phyloP scores from a whole-genome alignment of 345 rosid species.

The Anacardium occidentale region DNA sequence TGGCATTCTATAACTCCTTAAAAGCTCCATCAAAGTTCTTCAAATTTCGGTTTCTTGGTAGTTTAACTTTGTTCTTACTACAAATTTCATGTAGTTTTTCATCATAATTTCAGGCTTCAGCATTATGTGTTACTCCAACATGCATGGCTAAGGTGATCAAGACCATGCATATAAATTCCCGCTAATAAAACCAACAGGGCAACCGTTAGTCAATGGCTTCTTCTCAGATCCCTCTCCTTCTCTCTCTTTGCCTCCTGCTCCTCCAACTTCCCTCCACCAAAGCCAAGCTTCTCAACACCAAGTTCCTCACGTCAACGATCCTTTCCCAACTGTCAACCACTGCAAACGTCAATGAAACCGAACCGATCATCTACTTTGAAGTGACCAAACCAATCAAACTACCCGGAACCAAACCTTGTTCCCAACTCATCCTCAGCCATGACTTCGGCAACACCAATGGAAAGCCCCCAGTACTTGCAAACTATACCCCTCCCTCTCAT shows the following conservation, averaged over 20 bases:
- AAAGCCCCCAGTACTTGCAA: conserved; percentile 63
- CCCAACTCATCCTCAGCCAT: conserved; percentile 54
- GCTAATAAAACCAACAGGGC: neutral
- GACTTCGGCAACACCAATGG: conserved; percentile 71
- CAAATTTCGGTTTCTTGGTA: neutral
- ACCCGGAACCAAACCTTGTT: conserved; percentile 49
- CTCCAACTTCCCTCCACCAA: conserved; percentile 23
- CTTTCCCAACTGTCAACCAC: conserved; percentile 34
- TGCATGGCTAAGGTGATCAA: neutral
- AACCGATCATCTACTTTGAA: conserved; percentile 74
- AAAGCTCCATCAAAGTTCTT: neutral
- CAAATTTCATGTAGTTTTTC: neutral
- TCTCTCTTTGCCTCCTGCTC: conserved; percentile 31
- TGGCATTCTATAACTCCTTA: neutral
- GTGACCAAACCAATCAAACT: conserved; percentile 58
- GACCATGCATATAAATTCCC: neutral
- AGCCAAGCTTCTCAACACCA: conserved; percentile 45
- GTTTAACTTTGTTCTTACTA: neutral
- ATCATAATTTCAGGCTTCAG: neutral
- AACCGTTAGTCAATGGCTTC: conserved; percentile 41
- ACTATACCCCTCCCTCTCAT: conserved; percentile 63
- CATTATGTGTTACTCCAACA: conserved; percentile 6
- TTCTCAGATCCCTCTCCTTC: conserved; percentile 25
- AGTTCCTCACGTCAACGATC: conserved; percentile 30
- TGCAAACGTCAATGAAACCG: conserved; percentile 25